Evolutionary conservation across 768 basidiomycete genomes (phyloP).

Genomic region (Punctularia strigosozonata): DNA sequence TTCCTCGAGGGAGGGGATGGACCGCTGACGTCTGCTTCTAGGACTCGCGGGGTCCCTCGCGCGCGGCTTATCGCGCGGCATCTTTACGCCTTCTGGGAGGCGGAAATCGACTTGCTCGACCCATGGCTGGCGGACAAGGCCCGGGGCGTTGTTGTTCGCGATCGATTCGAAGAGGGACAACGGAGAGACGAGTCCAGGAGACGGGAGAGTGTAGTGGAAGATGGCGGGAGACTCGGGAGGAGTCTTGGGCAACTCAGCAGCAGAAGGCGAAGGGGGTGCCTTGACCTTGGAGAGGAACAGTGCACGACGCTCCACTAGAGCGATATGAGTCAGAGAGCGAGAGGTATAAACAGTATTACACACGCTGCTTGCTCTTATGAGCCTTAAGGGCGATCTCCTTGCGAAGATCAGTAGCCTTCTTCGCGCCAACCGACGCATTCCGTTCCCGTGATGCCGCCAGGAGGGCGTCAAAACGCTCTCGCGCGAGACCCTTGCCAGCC

Average conservation of each 20-base stretch:
- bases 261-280: slow-evolving; percentile 52
- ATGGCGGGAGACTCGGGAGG: slow-evolving; percentile 61
- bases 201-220: slow-evolving; percentile 59
- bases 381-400: slow-evolving; percentile 65
- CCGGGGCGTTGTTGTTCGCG: slow-evolving; percentile 9
- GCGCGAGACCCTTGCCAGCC: slow-evolving; percentile 43
- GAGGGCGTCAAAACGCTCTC: slow-evolving; percentile 50
- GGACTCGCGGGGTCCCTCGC: slow-evolving; percentile 8
- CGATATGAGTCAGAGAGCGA: slow-evolving; percentile 3
- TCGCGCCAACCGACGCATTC: slow-evolving; percentile 31
- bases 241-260: slow-evolving; percentile 45
- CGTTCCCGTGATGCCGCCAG: slow-evolving; percentile 51
- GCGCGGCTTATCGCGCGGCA: slow-evolving; percentile 6
- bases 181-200: slow-evolving; percentile 55
- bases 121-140: slow-evolving; percentile 29
- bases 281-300: slow-evolving; percentile 64
- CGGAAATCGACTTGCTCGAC: slow-evolving; percentile 61
- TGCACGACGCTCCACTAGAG: slow-evolving; percentile 60
- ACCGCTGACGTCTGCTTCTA: slow-evolving; percentile 10
- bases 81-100: slow-evolving; percentile 17
- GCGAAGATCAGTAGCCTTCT: slow-evolving; percentile 46
- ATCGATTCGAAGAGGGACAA: slow-evolving; percentile 44
- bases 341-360: slow-evolving; percentile 17
- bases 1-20: slow-evolving; percentile 63
- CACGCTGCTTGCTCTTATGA: slow-evolving; percentile 67